Evolutionary conservation across 257 asterid species (phyloP), one percentile per base, ranked within the genome.

Genomic region (Primulina eburnea): DNA sequence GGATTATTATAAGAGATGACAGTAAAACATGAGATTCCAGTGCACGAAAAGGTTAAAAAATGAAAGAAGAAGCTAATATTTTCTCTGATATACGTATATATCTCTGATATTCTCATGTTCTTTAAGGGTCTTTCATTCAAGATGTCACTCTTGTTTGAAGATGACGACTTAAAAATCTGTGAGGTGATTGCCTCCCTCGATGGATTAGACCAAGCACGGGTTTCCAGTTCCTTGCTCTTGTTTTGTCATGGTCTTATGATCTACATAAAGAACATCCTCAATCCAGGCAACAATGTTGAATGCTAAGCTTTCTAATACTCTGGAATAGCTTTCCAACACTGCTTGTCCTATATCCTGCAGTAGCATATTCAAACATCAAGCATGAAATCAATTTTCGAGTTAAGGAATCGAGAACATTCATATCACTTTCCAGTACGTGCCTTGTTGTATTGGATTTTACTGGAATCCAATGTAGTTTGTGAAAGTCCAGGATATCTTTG

Each of bases 341-440:
- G 96, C 96, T 77, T 87, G 92, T 9, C 99, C 99, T 24, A 93
- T 90, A 76, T 93, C 97, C 99, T 93, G 87, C 75, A 71, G 38
- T 11, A 1, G 29, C 43, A 6, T 34, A 7, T 60, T 37, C 34
- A 16, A 50, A 16, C 17, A 50, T 50, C 21, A 50, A 50, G 20
- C 7, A 50, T 50, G 56, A 5, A 1, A 50, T 14, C 53, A 14
- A 43, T 43, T 32, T 63, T 67, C 38, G 60, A 62, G 10, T 16
- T 50, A 62, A 29, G 5, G 55, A 47, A 60, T 30, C 6, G 6
- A 21, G 38, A 67, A 65, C 20, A 16, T 50, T 50, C 56, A 1
- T 50, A 14, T 50, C 14, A 16, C 56, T 50, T 50, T 50, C 7
- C 8, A 50, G 20, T 50, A 35, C 69, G 75, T 74, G 81, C 98